Base-by-base conservation (phyloP, 345 rosid species). In the Gossypium turneri region DNA sequence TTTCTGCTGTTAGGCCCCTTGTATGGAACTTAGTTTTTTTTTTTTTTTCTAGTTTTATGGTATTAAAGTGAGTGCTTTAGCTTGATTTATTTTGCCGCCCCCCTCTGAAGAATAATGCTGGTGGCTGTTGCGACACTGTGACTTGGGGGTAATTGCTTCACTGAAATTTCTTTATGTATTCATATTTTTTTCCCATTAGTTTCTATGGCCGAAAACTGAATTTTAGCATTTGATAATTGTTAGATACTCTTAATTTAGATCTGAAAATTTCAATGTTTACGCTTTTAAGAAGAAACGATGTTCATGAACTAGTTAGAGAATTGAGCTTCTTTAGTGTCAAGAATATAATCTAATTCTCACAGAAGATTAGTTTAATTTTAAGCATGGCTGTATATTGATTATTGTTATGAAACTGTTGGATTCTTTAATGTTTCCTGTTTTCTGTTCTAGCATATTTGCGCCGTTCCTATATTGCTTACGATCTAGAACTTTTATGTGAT, bases 81-180 rank as follows among this genome's bases (percentile, higher is more conserved):
- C 58, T 45, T 81, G 83, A 76, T 83, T 81, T 71, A 67, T 52
- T 69, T 25, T 68, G 65, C 29, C 51, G 65, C 29, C 51, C 43
- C 3, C 19, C n/a, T 34, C 11, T 61, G 57, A 45, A 63, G 67
- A 57, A 34, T 22, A 15, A 24, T 43, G 53, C 53, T 47, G 56
- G 45, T 44, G 66, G 65, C 57, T 13, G 12, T 24, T 56, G 38
- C 13, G n/a, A 43, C 34, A 43, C 55, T 43, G 67, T 66, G 20
- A 75, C 17, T 75, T 58, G 44, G 52, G 57, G 67, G 45, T 24
- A 67, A 43, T 24, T 52, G 56, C 3, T 65, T 43, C 48, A 20
- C 63, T 65, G 20, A 45, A 58, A 10, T 44, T 58, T 27, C 60
- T 61, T 73, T 24, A 17, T 50, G 47, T 50, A n/a, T 61, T 73